Percentiles rank a stretch among this genome's conserved stretches.
Conservation (phyloP, 2,329 filamentous ascomycete genomes). For the Neonectria coccinea region DNA sequence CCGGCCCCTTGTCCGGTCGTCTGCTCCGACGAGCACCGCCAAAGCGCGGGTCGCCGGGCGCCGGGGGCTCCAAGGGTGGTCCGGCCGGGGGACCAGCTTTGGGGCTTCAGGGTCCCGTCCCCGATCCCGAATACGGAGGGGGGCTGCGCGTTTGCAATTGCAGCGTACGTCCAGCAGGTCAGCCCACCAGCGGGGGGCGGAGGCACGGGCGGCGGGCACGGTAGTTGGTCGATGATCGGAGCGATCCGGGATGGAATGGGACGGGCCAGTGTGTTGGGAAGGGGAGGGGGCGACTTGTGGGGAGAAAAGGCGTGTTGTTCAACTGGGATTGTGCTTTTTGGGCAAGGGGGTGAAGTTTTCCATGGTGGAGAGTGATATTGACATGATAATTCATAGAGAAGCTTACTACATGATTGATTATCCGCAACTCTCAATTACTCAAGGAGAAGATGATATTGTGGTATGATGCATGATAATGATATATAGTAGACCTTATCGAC, state of each 20-base stretch:
- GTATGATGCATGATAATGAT: not conserved
- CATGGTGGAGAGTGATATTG: not conserved
- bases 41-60: conserved; percentile 19
- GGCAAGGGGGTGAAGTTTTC: not conserved
- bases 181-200: conserved; percentile 45
- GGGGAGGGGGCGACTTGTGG: conserved; percentile 5
- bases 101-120: conserved; percentile 27
- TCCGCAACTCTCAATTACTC: not conserved
- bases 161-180: conserved; percentile 30
- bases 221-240: conserved; percentile 39
- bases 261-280: conserved; percentile 20
- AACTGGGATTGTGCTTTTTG: not conserved
- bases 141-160: conserved; percentile 19
- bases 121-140: conserved; percentile 43
- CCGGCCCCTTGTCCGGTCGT: conserved; percentile 18
- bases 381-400: not conserved
- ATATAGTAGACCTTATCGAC: not conserved
- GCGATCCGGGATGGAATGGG: conserved; percentile 39
- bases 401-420: not conserved
- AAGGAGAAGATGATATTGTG: not conserved
- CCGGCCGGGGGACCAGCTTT: conserved; percentile 28
- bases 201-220: conserved; percentile 33
- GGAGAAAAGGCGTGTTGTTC: conserved; percentile 11
- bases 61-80: not conserved
- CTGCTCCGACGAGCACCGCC: conserved; percentile 8